Evolutionary conservation across 1,284 basidiomycete species (phyloP), one percentile per base, ranked within the genome.

Genomic region (Cutaneotrichosporon sp.): DNA sequence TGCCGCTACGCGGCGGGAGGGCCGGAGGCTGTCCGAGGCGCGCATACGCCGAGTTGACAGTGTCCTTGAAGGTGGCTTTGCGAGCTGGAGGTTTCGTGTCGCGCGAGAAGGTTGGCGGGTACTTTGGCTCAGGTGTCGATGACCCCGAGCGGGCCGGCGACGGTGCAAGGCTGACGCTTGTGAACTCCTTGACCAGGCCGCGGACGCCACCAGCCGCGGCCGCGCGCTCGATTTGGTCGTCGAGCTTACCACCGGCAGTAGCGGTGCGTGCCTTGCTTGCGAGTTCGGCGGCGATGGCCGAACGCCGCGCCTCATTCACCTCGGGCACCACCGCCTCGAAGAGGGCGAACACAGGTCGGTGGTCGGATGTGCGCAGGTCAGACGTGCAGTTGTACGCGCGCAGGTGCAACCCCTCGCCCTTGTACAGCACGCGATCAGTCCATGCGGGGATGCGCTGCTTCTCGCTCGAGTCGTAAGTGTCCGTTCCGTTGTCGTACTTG

Each of bases 401-500:
- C 32, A 76, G 66, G 10, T 69, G 57, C 5, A 74, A 61, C 63
- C 72, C 82, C 50, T 76, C 73, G 10, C 93, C 93, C 66, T 87
- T 87, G 82, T 89, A 97, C 58, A 99, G 78, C 16, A 99, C 87
- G n/a, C 94, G 90, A 81, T 97, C 94, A 72, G 94, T 99, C 95
- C 96, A 99, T 9, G 96, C 92, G 1, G 97, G 97, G 75, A 97
- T 90, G 8, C 97, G 87, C 84, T 90, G 87, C 82, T 99, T 99
- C 79, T 99, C 97, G 69, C 92, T 92, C 4, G 92, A 90, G 77
- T 99, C 97, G 78, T 98, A 99, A 56, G 84, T 84, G 69, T 96
- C 89, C 9, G 92, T 81, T 5, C 82, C 82, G 53, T 83, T 81
- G 66, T 83, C 82, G 66, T 79, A 83, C 69, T 83, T 83, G 74